Evolutionary conservation across 768 basidiomycete genomes (phyloP).

Genomic region (Lyophyllum decastes): DNA sequence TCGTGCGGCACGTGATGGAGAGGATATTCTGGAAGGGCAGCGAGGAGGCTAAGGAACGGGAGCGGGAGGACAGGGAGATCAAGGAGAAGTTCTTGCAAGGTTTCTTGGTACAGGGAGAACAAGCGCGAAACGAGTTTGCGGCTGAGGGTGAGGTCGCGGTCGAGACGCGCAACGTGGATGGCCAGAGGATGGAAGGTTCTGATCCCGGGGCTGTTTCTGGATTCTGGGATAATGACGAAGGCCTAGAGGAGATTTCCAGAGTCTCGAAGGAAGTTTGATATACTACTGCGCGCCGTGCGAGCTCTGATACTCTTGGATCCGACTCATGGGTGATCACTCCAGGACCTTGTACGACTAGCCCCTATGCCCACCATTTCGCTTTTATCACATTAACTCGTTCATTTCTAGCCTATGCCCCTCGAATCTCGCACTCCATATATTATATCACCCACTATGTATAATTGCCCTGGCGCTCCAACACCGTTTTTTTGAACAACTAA

Average conservation of each 20-base stretch:
- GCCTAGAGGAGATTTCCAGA: conserved; percentile 69
- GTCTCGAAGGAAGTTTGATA: conserved; percentile 55
- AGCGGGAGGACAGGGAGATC: conserved; percentile 52
- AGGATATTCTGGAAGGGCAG: conserved; percentile 78
- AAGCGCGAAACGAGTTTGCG: conserved; percentile 16
- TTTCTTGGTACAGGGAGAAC: conserved; percentile 19
- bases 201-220: conserved; percentile 26
- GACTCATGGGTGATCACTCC: too few species aligned
- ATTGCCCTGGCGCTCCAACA: too few species aligned
- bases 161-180: conserved; percentile 12
- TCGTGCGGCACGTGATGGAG: conserved; percentile 71
- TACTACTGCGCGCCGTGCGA: too few species aligned
- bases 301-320: too few species aligned
- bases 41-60: conserved; percentile 59
- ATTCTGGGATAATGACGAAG: conserved; percentile 79
- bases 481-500: too few species aligned
- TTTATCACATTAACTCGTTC: too few species aligned
- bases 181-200: conserved; percentile 16
- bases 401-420: too few species aligned
- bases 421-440: too few species aligned
- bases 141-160: conserved; percentile 7
- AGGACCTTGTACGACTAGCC: too few species aligned
- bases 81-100: conserved; percentile 40
- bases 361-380: too few species aligned
- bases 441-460: too few species aligned